Percentiles rank a stretch among this genome's conserved stretches.
phyloP scores from a whole-genome alignment of 2,329 filamentous ascomycete genomes.

The Domatiomyces catenatus region DNA sequence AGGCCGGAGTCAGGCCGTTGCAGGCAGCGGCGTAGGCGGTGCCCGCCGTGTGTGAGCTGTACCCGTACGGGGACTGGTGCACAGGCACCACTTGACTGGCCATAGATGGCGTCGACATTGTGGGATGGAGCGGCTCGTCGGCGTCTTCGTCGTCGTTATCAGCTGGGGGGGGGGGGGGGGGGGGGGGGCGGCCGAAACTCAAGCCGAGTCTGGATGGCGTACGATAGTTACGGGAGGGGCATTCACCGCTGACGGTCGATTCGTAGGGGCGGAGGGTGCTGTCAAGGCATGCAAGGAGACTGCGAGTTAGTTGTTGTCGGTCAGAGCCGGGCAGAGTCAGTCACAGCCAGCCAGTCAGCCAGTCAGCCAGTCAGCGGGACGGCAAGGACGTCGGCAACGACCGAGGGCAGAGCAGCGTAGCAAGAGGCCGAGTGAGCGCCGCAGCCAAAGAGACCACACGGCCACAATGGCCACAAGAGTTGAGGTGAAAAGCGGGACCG shows the following conservation, averaged over 20 bases:
- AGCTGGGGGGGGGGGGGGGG: too few relatives aligned
- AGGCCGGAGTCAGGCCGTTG: constrained; percentile 29
- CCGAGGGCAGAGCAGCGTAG: neutral
- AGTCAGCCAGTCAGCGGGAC: neutral
- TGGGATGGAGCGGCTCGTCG: constrained; percentile 3
- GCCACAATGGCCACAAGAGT: neutral
- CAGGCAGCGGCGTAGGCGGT: constrained; percentile 34
- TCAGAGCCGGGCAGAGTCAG: too few relatives aligned
- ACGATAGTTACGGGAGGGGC: too few relatives aligned
- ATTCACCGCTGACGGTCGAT: too few relatives aligned
- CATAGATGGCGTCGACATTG: constrained; percentile 70
- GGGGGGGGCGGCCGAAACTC: too few relatives aligned
- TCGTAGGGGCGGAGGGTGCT: too few relatives aligned
- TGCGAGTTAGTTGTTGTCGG: neutral
- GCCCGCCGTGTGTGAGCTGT: constrained; percentile 43
- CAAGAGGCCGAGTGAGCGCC: neutral
- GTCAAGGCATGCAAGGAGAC: too few relatives aligned
- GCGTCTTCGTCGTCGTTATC: neutral
- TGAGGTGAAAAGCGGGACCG: neutral
- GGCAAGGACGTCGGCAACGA: neutral
- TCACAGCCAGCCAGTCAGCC: too few relatives aligned
- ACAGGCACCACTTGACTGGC: constrained; percentile 57
- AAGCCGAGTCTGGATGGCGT: too few relatives aligned
- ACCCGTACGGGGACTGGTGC: constrained; percentile 50
- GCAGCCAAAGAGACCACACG: too few relatives aligned